These are phyloP conservation scores for Pseudocercospora eumusae DNA, from an alignment of 2,329 filamentous ascomycete genomes.

Conservation along the genomic window DNA sequence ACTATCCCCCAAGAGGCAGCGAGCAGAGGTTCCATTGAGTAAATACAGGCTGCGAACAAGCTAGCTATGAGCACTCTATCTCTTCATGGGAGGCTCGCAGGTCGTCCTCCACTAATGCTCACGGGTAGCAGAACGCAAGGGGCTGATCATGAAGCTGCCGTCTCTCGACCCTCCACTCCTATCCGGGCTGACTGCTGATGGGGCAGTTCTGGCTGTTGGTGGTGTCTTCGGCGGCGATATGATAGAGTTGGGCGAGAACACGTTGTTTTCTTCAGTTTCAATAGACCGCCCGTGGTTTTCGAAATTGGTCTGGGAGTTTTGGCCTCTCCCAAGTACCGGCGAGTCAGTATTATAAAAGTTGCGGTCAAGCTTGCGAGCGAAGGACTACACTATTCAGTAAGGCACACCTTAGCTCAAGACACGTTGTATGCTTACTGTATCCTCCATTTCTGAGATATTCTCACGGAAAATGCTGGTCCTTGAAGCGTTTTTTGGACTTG, in stretches of 20 bases:
- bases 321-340: constrained; percentile 11
- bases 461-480: constrained; percentile 25
- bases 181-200: constrained; percentile 11
- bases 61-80: not conserved
- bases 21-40: constrained; percentile 41
- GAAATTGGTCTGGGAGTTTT: not conserved
- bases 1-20: constrained; percentile 47
- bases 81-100: not conserved
- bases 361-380: constrained; percentile 2
- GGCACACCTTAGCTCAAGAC: not conserved
- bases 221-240: constrained; percentile 27
- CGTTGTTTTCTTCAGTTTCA: not conserved
- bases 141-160: constrained; percentile 22
- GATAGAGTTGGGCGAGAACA: constrained; percentile 7
- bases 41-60: not conserved
- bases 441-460: constrained; percentile 28
- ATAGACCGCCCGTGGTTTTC: not conserved
- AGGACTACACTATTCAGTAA: constrained; percentile 13
- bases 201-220: constrained; percentile 19
- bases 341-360: constrained; percentile 8
- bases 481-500: constrained; percentile 12
- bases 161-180: constrained; percentile 7
- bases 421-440: constrained; percentile 19
- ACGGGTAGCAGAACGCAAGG: constrained; percentile 7
- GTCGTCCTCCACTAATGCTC: not conserved